A percentile compares a stretch with the other conserved stretches of the same genome.
Conservation (phyloP, 2,329 filamentous ascomycete genomes). For the Neospermospora avenae region DNA sequence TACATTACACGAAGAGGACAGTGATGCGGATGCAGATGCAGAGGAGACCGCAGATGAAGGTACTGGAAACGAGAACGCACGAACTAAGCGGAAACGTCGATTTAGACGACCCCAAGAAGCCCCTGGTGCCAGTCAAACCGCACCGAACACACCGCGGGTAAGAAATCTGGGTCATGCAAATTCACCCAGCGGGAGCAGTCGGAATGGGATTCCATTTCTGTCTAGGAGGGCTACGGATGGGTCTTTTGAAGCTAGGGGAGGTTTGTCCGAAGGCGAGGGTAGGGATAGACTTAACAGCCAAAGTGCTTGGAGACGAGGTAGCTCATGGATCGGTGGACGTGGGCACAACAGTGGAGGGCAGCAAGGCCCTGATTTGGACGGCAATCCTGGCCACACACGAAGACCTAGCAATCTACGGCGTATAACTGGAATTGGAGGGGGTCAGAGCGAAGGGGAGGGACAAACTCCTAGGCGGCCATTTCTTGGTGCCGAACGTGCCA, state of each 20-base stretch:
- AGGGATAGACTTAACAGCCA: constrained; percentile 57
- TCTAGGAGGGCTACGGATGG: constrained; percentile 63
- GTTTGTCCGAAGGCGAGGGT: constrained; percentile 73
- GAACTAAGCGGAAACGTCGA: constrained; percentile 62
- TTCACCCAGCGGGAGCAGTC: constrained; percentile 27
- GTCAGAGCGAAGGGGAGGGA: constrained; percentile 63
- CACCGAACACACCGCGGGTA: constrained; percentile 59
- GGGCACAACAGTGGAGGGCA: constrained; percentile 47
- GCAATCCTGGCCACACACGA: constrained; percentile 46
- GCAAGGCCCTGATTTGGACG: constrained; percentile 50
- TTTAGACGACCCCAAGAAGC: constrained; percentile 54
- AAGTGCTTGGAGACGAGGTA: constrained; percentile 56
- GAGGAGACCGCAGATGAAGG: constrained; percentile 84
- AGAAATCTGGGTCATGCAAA: constrained; percentile 23
- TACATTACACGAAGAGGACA: constrained; percentile 55
- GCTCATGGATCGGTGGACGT: constrained; percentile 45
- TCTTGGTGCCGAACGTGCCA: constrained; percentile 62
- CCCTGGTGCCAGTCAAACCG: constrained; percentile 54
- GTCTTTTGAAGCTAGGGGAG: constrained; percentile 54
- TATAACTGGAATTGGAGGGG: constrained; percentile 56
- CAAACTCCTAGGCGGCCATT: constrained; percentile 54
- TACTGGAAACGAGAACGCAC: constrained; percentile 43
- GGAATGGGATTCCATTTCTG: constrained; percentile 46
- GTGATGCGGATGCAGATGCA: constrained; percentile 74
- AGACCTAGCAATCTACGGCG: constrained; percentile 63